These are phyloP conservation scores for Sporothrix pseudoabietina DNA, from an alignment of 2,329 filamentous ascomycete genomes.

Conservation along the genomic window DNA sequence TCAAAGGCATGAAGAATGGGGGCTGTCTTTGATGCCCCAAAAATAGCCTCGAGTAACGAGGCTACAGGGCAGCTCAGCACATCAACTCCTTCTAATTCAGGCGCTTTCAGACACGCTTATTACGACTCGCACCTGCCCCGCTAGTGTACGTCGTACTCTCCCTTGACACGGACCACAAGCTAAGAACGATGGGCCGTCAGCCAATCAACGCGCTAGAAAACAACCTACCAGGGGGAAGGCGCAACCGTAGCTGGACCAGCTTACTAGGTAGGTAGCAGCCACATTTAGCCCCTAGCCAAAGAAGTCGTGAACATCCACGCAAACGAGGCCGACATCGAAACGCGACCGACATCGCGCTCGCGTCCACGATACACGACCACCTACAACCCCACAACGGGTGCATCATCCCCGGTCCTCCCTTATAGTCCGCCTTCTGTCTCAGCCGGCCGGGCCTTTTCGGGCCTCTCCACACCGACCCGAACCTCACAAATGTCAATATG, in stretches of 20 bases:
- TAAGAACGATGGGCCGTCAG: neutral
- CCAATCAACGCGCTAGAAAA: conserved; percentile 24
- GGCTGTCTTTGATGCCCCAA: neutral
- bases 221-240: neutral
- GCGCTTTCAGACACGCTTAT: neutral
- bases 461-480: neutral
- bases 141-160: neutral
- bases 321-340: conserved; percentile 1
- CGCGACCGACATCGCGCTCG: conserved; percentile 1
- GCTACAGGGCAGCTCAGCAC: neutral
- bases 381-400: neutral
- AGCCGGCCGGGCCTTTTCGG: neutral
- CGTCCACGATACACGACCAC: neutral
- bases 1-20: conserved; percentile 1
- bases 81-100: neutral
- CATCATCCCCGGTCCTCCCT: neutral
- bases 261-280: neutral
- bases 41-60: neutral
- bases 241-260: neutral
- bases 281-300: neutral
- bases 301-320: conserved; percentile 2
- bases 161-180: neutral
- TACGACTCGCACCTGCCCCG: conserved; percentile 8
- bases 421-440: neutral
- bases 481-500: neutral